Conservation (phyloP, 257 asterid species). For the Cynanchum wilfordii region DNA sequence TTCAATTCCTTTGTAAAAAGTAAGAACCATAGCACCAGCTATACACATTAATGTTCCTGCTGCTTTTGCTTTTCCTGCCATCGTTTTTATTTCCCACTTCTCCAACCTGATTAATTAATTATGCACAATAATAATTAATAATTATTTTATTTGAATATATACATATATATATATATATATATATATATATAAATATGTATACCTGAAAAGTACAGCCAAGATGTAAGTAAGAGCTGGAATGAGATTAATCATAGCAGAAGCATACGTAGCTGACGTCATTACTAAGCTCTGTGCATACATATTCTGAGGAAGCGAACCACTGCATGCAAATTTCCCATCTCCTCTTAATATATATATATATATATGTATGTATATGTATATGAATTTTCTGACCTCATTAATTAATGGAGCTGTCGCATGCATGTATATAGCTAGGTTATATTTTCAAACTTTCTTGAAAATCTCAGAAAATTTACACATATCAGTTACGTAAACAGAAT, state of each 20-base stretch:
- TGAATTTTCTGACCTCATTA: not conserved
- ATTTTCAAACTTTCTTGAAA: not conserved
- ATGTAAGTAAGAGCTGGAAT: slow-evolving; percentile 47
- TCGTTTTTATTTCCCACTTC: slow-evolving; percentile 33
- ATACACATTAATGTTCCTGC: slow-evolving; percentile 53
- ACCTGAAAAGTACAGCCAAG: slow-evolving; percentile 43
- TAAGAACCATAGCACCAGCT: slow-evolving; percentile 73
- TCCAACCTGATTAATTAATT: slow-evolving; percentile 43
- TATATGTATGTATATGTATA: no score
- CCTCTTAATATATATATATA: no score
- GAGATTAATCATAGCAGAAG: slow-evolving; percentile 41
- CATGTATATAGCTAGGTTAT: not conserved
- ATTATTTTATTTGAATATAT: no score
- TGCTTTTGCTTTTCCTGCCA: slow-evolving; percentile 57
- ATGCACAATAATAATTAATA: no score
- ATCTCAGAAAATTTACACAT: not conserved
- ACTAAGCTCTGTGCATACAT: slow-evolving; percentile 40
- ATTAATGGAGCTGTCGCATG: not conserved
- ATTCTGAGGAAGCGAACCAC: slow-evolving; percentile 50
- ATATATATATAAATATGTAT: not conserved
- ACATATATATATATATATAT: not conserved
- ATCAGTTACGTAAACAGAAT: not conserved
- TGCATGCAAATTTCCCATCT: slow-evolving; percentile 14
- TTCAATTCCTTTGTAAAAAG: slow-evolving; percentile 48
- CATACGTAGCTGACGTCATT: slow-evolving; percentile 49